These are phyloP conservation scores for Trametes cubensis DNA, from an alignment of 768 basidiomycete species.

Conservation along the genomic window DNA sequence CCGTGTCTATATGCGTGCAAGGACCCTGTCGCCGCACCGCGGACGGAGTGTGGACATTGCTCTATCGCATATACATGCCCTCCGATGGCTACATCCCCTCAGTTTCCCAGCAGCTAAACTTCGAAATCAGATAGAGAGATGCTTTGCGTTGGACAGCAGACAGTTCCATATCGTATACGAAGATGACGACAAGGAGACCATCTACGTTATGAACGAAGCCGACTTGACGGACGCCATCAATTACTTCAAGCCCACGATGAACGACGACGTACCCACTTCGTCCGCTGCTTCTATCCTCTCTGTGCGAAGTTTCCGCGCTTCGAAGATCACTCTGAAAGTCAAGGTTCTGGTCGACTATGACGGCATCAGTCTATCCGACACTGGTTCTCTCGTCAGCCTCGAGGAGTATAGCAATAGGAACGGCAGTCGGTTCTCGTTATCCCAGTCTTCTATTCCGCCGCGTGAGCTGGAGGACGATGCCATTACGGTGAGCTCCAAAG, in stretches of 20 bases:
- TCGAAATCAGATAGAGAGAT: constrained; percentile 71
- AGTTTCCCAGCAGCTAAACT: neutral
- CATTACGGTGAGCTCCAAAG: constrained; percentile 74
- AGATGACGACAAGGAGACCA: constrained; percentile 85
- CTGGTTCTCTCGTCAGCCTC: constrained; percentile 76
- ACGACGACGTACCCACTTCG: constrained; percentile 69
- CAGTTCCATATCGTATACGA: constrained; percentile 79
- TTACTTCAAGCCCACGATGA: constrained; percentile 73
- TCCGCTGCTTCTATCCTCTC: constrained; percentile 77
- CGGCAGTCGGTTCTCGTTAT: constrained; percentile 59
- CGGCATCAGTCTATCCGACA: constrained; percentile 88
- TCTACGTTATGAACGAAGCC: constrained; percentile 64
- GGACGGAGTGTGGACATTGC: no score
- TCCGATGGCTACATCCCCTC: no score
- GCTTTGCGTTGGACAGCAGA: constrained; percentile 72
- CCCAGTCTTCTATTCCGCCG: constrained; percentile 42
- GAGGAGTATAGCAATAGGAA: constrained; percentile 69
- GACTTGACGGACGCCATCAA: constrained; percentile 87
- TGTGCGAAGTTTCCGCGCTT: constrained; percentile 59
- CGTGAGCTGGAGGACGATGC: constrained; percentile 68
- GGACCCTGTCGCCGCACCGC: no score
- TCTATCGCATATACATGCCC: no score
- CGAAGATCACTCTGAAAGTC: constrained; percentile 77
- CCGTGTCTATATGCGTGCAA: neutral
- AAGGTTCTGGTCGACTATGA: constrained; percentile 86